phyloP scores from a whole-genome alignment of 1,284 basidiomycete genomes.

The Blastosporella zonata region DNA sequence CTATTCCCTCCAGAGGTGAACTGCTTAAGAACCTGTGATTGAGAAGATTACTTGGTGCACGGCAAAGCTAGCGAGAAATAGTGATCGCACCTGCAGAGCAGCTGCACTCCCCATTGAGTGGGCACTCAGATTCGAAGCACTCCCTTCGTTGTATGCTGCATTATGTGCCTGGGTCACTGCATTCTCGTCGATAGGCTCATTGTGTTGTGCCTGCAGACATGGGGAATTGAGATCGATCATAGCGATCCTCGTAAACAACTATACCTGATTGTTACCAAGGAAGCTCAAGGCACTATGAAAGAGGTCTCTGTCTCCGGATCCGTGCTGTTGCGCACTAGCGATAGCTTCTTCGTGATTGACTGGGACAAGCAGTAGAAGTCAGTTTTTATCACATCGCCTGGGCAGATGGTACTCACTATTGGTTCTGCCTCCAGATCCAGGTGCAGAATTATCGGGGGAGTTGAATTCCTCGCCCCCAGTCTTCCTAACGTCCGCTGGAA shows the following conservation, averaged over 20 bases:
- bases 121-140: conserved; percentile 51
- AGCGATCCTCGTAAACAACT: conserved; percentile 29
- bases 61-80: background rate
- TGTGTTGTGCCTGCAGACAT: conserved; percentile 43
- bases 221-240: conserved; percentile 38
- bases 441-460: conserved; percentile 40
- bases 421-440: conserved; percentile 19
- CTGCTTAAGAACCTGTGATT: conserved; percentile 49
- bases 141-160: conserved; percentile 54
- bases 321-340: conserved; percentile 45
- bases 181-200: conserved; percentile 64
- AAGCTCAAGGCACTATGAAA: conserved; percentile 53
- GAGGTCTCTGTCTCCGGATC: conserved; percentile 48
- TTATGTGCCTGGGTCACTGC: conserved; percentile 59
- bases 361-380: conserved; percentile 32
- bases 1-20: conserved; percentile 48
- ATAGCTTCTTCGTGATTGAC: conserved; percentile 61
- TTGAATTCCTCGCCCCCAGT: conserved; percentile 66
- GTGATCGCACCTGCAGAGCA: conserved; percentile 56
- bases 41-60: background rate
- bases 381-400: conserved; percentile 20
- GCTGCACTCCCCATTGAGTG: conserved; percentile 71
- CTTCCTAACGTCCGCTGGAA: conserved; percentile 37
- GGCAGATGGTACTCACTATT: conserved; percentile 21
- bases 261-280: conserved; percentile 49